phyloP scores from a whole-genome alignment of 441 rosid genomes.

The Melastoma candidum region DNA sequence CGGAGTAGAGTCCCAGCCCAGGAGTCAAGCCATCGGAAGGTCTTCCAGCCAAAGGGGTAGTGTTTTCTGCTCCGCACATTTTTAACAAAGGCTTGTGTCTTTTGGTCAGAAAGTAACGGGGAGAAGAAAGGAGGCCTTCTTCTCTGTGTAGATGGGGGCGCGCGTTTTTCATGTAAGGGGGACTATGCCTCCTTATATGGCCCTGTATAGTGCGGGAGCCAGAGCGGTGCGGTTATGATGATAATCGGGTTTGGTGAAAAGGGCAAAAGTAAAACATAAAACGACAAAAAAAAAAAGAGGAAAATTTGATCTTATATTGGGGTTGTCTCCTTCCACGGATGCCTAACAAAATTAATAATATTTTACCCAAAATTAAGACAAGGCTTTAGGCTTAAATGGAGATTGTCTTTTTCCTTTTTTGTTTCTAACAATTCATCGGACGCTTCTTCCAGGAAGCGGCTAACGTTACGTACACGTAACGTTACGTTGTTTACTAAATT shows the following conservation, averaged over 20 bases:
- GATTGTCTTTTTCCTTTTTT: no score
- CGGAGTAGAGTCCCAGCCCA: constrained; percentile 9
- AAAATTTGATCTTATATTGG: no score
- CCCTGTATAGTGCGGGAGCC: no score
- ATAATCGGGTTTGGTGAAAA: constrained; percentile 1
- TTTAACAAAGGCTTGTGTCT: not conserved
- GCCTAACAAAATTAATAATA: constrained; percentile 2
- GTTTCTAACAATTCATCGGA: no score
- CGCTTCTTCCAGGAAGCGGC: no score
- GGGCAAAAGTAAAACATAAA: not conserved
- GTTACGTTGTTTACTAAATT: no score
- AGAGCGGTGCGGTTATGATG: no score
- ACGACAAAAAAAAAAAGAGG: not conserved
- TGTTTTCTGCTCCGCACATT: constrained; percentile 16
- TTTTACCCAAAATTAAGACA: constrained; percentile 2
- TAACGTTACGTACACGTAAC: no score
- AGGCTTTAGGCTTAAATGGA: not conserved
- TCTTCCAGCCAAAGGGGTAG: not conserved
- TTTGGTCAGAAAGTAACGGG: no score
- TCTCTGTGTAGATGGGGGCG: constrained; percentile 1
- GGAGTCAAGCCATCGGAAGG: constrained; percentile 2
- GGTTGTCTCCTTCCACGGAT: not conserved
- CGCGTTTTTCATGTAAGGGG: not conserved
- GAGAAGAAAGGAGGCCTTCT: not conserved
- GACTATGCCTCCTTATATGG: no score